Evolutionary conservation across 306 rosid species (phyloP), one percentile per base, ranked within the genome.

Genomic region (Inga oerstediana): DNA sequence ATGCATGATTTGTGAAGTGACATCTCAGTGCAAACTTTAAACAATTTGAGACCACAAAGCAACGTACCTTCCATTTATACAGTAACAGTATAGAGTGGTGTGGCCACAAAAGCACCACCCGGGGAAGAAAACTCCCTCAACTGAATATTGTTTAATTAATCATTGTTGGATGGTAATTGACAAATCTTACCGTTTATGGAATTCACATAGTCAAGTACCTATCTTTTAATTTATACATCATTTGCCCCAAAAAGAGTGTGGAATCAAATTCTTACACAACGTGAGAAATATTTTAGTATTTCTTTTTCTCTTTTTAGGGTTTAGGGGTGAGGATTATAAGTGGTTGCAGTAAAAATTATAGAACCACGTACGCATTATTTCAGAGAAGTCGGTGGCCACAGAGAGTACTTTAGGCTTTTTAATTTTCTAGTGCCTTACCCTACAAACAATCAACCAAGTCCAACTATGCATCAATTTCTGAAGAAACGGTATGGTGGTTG

Each of bases 11-110:
- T 61, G 37, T 19, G 56, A 76, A 49, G 34, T 24, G 82, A 64
- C 83, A 65, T 39, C 11, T 87, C 83, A 41, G 77, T 68, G 77
- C 59, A 77, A 22, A 77, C 80, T 80, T 72, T 52, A 45, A n/a
- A 34, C 52, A 71, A 64, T 71, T 7, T 61, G 59, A 37, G 72
- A 67, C 27, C 54, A 24, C 54, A 22, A n/a, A 59, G 27, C 16
- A 61, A 37, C 30, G 30, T 27, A 27, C 30, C 32, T 79, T 83
- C 54, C 54, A 49, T 76, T 75, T 4, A 52, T 43, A 61, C 54
- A 49, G 7, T n/a, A 8, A 71, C 10, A n/a, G 37, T 79, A 62
- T 61, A 16, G 65, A 4, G 27, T 54, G 52, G 4, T 37, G 76
- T 66, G 72, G 46, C 75, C 65, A 34, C 68, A 52, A 10, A 74